Evolutionary conservation across 768 basidiomycete genomes (phyloP).

Genomic region (Leccinum uliginosum): DNA sequence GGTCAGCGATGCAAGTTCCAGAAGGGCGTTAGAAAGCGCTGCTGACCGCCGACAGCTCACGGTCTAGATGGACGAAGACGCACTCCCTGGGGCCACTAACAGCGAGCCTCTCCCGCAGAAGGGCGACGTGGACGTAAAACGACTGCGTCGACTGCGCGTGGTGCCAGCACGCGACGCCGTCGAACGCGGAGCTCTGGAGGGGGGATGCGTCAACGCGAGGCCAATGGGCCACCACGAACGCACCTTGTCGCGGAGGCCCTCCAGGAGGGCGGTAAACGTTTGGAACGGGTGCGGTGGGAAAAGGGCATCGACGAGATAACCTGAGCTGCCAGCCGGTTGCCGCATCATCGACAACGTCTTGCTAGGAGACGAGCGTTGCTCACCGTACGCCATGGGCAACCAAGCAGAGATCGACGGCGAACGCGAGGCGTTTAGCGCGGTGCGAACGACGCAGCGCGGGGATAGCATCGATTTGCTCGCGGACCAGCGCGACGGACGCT

Average conservation of each 20-base stretch:
- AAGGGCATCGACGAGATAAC: conserved; percentile 49
- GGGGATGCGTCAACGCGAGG: neutral
- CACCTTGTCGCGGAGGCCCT: conserved; percentile 35
- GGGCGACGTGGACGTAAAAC: conserved; percentile 46
- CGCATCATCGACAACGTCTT: neutral
- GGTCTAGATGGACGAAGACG: conserved; percentile 19
- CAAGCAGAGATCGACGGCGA: conserved; percentile 40
- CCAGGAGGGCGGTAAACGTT: conserved; percentile 35
- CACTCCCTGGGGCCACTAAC: conserved; percentile 1
- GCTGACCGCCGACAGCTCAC: conserved; percentile 20
- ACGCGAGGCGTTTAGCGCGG: conserved; percentile 19
- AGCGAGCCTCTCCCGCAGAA: conserved; percentile 12
- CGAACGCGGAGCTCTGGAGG: conserved; percentile 33
- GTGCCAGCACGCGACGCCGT: conserved; percentile 40
- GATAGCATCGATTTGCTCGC: conserved; percentile 7
- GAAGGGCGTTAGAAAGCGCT: neutral
- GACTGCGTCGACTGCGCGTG: conserved; percentile 47
- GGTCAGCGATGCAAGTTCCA: neutral
- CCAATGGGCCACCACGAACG: conserved; percentile 13
- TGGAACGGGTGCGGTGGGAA: conserved; percentile 29
- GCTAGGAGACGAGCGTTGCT: conserved; percentile 8
- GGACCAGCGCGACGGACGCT: conserved; percentile 20
- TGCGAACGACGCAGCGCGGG: conserved; percentile 6
- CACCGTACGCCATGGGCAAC: conserved; percentile 43
- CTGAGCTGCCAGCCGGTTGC: conserved; percentile 25